A percentile compares a stretch with the other conserved stretches of the same genome.
Evolutionary conservation across 73 alveolate genomes (phyloP).

Genomic region (Diophrys appendiculata): DNA sequence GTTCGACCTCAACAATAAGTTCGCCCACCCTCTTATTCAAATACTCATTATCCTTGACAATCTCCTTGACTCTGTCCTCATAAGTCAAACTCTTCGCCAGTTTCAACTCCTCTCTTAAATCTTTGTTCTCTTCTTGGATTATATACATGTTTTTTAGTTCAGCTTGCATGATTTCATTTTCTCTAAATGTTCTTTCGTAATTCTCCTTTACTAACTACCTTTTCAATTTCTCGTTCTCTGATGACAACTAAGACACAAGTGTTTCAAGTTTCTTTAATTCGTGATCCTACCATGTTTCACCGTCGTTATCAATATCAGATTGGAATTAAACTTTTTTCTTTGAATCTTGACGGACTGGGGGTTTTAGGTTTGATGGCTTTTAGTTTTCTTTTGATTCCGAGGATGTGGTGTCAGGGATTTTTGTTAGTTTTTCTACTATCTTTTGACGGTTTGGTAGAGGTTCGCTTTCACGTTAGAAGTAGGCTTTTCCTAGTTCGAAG

Average conservation of each 20-base stretch:
- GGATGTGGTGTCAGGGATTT: neutral
- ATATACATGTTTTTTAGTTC: constrained; percentile 61
- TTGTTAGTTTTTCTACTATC: too few relatives aligned
- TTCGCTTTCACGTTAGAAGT: neutral
- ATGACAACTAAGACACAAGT: constrained; percentile 27
- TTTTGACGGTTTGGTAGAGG: neutral
- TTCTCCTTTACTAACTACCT: constrained; percentile 27
- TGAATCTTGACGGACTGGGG: neutral
- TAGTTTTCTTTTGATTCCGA: neutral
- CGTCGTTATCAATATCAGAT: constrained; percentile 49
- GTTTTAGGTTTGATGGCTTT: neutral
- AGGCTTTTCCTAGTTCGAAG: constrained; percentile 8
- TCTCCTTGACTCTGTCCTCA: constrained; percentile 39
- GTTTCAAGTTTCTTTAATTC: constrained; percentile 42
- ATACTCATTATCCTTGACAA: constrained; percentile 41
- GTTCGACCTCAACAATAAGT: constrained; percentile 20
- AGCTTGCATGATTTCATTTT: constrained; percentile 35
- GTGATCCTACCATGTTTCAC: constrained; percentile 27
- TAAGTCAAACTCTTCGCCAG: constrained; percentile 25
- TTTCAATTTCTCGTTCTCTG: constrained; percentile 40
- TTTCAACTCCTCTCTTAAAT: constrained; percentile 46
- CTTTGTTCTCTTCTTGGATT: constrained; percentile 51
- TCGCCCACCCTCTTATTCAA: constrained; percentile 44
- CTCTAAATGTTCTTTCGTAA: constrained; percentile 32
- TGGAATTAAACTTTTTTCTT: constrained; percentile 38